Conservation (phyloP, 495 filamentous ascomycete genomes). For the Friedmanniomyces endolithicus region DNA sequence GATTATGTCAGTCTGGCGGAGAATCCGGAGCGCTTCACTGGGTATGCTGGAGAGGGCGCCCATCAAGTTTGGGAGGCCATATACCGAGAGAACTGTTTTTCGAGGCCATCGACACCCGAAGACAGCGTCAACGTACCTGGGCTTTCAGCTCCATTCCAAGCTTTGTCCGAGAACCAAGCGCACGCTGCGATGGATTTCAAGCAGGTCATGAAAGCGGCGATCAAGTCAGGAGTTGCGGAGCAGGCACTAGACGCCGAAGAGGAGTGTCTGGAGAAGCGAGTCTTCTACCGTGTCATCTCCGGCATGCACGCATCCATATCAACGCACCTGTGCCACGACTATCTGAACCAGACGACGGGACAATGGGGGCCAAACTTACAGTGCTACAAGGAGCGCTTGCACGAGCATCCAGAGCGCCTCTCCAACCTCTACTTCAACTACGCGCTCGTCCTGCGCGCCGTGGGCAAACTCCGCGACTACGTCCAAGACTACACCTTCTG, state of each 20-base stretch:
- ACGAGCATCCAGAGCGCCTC: slow-evolving; percentile 75
- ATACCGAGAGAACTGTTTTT: slow-evolving; percentile 95
- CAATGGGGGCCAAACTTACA: slow-evolving; percentile 83
- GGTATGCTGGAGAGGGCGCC: slow-evolving; percentile 71
- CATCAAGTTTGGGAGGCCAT: slow-evolving; percentile 91
- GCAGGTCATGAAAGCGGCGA: slow-evolving; percentile 58
- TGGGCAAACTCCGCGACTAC: slow-evolving; percentile 81
- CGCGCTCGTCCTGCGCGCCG: slow-evolving; percentile 76
- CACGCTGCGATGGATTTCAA: slow-evolving; percentile 76
- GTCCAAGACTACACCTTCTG: slow-evolving; percentile 82
- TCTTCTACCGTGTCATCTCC: slow-evolving; percentile 86
- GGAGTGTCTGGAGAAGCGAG: slow-evolving; percentile 90
- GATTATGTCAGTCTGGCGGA: slow-evolving; percentile 91
- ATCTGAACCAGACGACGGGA: slow-evolving; percentile 88
- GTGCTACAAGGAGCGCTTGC: slow-evolving; percentile 78
- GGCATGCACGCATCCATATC: slow-evolving; percentile 98
- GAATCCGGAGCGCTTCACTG: slow-evolving; percentile 92
- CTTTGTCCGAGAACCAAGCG: slow-evolving; percentile 23
- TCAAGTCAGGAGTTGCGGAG: slow-evolving; percentile 25
- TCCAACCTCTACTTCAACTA: slow-evolving; percentile 99
- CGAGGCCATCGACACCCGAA: slow-evolving; percentile 38
- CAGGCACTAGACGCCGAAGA: slow-evolving; percentile 58
- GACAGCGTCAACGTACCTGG: slow-evolving; percentile 1
- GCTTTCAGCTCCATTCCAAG: slow-evolving; percentile 14
- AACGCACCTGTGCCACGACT: slow-evolving; percentile 92